phyloP scores from a whole-genome alignment of 139 green algal species.

The Nannochloris sp. region DNA sequence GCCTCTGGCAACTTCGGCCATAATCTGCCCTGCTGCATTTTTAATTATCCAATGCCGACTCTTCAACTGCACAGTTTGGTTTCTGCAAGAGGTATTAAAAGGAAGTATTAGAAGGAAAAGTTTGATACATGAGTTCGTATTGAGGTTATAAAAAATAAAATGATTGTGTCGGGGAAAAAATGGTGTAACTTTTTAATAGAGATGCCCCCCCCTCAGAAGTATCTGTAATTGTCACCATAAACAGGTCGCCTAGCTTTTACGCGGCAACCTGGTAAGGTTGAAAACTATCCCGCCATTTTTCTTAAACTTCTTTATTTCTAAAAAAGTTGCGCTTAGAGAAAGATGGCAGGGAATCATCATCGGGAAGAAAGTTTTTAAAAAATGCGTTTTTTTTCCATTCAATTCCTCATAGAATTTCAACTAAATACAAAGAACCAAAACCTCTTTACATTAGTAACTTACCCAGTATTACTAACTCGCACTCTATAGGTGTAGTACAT shows the following conservation, averaged over 20 bases:
- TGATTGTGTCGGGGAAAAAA: too few relatives aligned
- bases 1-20: conserved; percentile 18
- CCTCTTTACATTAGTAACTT: neutral
- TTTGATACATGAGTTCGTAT: neutral
- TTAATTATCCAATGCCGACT: conserved; percentile 30
- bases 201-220: too few relatives aligned
- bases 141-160: neutral
- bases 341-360: neutral
- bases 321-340: neutral
- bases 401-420: too few relatives aligned
- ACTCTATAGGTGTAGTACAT: conserved; percentile 28
- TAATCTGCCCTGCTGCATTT: conserved; percentile 1
- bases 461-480: conserved; percentile 30
- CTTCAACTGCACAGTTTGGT: conserved; percentile 25
- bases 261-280: neutral
- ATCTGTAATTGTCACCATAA: neutral
- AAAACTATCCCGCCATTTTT: too few relatives aligned
- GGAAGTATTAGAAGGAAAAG: neutral
- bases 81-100: conserved; percentile 1
- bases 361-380: too few relatives aligned
- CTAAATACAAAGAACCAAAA: too few relatives aligned
- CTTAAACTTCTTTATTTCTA: neutral
- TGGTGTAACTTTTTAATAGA: neutral
- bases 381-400: too few relatives aligned
- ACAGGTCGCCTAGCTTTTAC: neutral